Evolutionary conservation across 805 yeast genomes (phyloP), one percentile per base, ranked within the genome.

Genomic region (Barnettozyma sp.): DNA sequence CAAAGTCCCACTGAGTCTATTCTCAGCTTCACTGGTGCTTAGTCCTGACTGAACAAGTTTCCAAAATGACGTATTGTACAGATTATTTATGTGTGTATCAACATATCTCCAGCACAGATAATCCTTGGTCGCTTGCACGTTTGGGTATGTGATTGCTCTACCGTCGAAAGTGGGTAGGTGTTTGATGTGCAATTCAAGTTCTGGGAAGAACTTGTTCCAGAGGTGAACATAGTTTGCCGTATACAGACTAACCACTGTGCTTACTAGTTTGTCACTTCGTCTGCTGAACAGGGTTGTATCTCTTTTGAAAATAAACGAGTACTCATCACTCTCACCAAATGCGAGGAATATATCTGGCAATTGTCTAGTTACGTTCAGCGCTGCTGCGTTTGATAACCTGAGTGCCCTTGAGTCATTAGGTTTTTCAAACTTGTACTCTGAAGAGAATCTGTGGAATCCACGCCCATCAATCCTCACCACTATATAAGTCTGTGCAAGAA

Each of bases 321-420:
- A 92, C 61, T 92, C 98, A 58, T 92, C 98, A 25, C 94, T 81
- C 50, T 92, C 97, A 0, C 98, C 98, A 54, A 82, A 92, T 0
- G 95, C 95, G 55, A 88, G 44, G 8, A 78, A 50, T 1, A 85
- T 70, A 43, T 92, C 97, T 7, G 82, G 73, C 26, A 85, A 73
- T 25, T 71, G 66, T 22, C 68, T 58, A 64, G 83, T 70, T 9
- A 87, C 69, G 32, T 72, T 70, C 41, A 55, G 48, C 0, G 97
- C 97, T 4, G 95, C 77, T 3, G 68, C 63, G 60, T 87, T 92
- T 87, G 92, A 87, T 41, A 87, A 71, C 2, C 65, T 60, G 22
- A 92, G 58, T 0, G 97, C 97, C 17, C 76, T 55, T 19, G 58
- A 42, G 59, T 92, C 98, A 52, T 92, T 92, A 4, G 98, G 98